Conservation (phyloP, 768 basidiomycete genomes). For the Psilocybe subaeruginosa region DNA sequence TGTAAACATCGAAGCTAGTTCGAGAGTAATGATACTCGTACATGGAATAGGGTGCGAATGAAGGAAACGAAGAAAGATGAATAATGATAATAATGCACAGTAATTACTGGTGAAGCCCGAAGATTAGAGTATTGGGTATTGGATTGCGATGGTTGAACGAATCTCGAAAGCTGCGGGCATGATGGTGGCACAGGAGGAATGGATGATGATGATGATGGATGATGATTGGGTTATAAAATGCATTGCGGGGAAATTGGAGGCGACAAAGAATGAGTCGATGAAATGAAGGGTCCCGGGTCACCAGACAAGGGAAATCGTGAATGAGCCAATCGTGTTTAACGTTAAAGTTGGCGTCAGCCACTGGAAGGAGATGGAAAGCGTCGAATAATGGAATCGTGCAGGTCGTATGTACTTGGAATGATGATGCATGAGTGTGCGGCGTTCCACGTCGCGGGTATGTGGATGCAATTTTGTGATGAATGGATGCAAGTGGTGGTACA, state of each 20-base stretch:
- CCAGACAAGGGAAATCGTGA: constrained; percentile 9
- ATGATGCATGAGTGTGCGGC: constrained; percentile 23
- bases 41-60: constrained; percentile 9
- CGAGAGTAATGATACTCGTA: constrained; percentile 5
- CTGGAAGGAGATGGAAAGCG: constrained; percentile 7
- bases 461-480: constrained; percentile 7
- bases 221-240: constrained; percentile 5
- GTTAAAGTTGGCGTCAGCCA: background rate
- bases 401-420: constrained; percentile 14
- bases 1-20: constrained; percentile 11
- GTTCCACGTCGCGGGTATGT: constrained; percentile 33
- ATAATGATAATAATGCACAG: constrained; percentile 25
- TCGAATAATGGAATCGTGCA: constrained; percentile 14
- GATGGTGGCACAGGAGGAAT: too few relatives aligned
- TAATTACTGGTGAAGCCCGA: constrained; percentile 15
- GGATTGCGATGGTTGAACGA: constrained; percentile 7
- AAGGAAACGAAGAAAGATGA: constrained; percentile 10
- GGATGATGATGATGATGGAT: background rate
- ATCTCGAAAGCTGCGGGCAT: background rate
- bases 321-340: constrained; percentile 2
- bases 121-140: constrained; percentile 12
- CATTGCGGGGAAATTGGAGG: background rate
- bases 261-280: background rate
- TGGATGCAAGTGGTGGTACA: constrained; percentile 19
- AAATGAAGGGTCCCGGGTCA: constrained; percentile 1